These are phyloP conservation scores for Candida tammaniensis DNA, from an alignment of 805 yeast genomes.

Conservation along the genomic window DNA sequence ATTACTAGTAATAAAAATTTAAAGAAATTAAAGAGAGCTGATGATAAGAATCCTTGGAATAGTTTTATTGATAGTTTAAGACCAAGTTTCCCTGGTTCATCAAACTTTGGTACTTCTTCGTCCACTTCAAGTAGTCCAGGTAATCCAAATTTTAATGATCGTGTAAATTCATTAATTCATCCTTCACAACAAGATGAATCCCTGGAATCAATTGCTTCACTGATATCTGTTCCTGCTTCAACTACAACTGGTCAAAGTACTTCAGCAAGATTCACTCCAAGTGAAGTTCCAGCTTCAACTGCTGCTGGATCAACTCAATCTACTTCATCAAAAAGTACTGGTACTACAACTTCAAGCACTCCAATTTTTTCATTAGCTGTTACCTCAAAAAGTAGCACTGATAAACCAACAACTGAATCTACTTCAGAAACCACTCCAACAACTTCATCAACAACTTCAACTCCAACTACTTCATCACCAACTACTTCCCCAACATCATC, in stretches of 20 bases:
- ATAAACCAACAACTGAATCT: conserved; percentile 2
- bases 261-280: background rate
- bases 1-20: background rate
- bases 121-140: background rate
- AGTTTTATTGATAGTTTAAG: too few species aligned
- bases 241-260: conserved; percentile 1
- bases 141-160: conserved; percentile 5
- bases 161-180: conserved; percentile 1
- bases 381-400: too few species aligned
- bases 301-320: conserved; percentile 1
- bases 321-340: background rate
- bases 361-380: too few species aligned
- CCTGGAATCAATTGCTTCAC: background rate
- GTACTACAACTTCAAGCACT: background rate
- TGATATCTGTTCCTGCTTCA: background rate
- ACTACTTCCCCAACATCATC: background rate
- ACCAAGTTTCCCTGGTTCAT: too few species aligned
- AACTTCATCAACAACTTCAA: background rate
- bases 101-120: too few species aligned
- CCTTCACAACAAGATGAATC: too few species aligned
- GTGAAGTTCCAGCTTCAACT: background rate
- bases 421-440: conserved; percentile 2
- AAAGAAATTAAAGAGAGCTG: too few species aligned
- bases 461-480: conserved; percentile 2
- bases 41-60: too few species aligned